A percentile compares a stretch with the other conserved stretches of the same genome.
phyloP scores from a whole-genome alignment of 345 rosid genomes.

The Mangifera indica region DNA sequence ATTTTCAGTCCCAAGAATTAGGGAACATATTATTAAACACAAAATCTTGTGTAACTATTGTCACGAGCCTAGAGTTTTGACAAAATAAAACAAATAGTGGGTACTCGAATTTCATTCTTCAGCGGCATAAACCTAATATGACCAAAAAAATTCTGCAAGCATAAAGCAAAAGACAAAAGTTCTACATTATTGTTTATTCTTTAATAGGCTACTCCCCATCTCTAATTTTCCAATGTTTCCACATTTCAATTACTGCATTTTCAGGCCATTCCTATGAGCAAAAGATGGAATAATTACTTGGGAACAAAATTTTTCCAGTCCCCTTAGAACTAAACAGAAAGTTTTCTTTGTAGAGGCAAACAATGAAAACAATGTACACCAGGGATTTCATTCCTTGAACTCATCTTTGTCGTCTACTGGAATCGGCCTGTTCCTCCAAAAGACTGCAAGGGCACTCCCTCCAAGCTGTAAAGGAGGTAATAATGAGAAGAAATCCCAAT shows the following conservation, averaged over 20 bases:
- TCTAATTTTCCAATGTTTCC: not conserved
- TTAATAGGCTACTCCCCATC: not conserved
- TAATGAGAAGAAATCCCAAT: not conserved
- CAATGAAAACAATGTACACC: not conserved
- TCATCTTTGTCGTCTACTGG: conserved; percentile 84
- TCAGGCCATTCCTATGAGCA: not conserved
- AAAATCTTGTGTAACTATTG: too few species aligned
- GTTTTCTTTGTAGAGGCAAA: not conserved
- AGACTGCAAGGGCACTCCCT: conserved; percentile 90
- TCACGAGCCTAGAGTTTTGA: too few species aligned
- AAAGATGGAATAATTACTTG: not conserved
- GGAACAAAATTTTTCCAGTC: not conserved
- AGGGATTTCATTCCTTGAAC: conserved; percentile 58
- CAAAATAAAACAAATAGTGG: too few species aligned
- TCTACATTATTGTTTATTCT: not conserved
- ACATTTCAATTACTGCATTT: not conserved
- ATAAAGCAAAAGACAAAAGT: not conserved
- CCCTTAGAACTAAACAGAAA: not conserved
- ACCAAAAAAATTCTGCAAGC: not conserved
- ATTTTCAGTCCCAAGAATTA: too few species aligned
- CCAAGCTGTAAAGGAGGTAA: conserved; percentile 61
- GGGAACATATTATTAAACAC: too few species aligned
- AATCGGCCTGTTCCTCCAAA: conserved; percentile 85
- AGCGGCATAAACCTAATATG: too few species aligned
- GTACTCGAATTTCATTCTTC: too few species aligned